These are phyloP conservation scores for Termitomyces eurrhizus DNA, from an alignment of 768 basidiomycete genomes.

Conservation along the genomic window DNA sequence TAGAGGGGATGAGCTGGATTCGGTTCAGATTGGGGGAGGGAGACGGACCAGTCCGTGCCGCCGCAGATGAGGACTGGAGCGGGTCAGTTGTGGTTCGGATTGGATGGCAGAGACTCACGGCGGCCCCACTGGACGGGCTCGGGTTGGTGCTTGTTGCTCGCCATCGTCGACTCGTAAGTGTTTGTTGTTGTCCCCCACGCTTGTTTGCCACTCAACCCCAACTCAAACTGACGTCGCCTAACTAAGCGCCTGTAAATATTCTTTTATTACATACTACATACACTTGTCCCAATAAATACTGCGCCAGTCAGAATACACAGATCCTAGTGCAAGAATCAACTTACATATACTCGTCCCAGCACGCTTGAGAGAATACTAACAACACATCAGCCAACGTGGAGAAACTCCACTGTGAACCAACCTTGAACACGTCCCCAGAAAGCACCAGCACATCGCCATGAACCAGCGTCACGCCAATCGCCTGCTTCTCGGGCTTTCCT, in stretches of 20 bases:
- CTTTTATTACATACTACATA: background rate
- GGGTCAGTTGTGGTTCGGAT: constrained; percentile 3
- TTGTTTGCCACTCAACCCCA: constrained; percentile 8
- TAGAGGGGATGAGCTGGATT: background rate
- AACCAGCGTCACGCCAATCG: constrained; percentile 32
- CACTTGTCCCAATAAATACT: constrained; percentile 15
- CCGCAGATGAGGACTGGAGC: constrained; percentile 77
- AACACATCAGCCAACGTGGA: constrained; percentile 2
- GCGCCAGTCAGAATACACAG: background rate
- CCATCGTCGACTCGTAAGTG: constrained; percentile 7
- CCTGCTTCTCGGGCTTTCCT: constrained; percentile 3
- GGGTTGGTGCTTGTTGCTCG: constrained; percentile 10
- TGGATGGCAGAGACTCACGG: constrained; percentile 3
- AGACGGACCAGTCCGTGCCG: constrained; percentile 80
- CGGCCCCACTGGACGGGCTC: constrained; percentile 12
- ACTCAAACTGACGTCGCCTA: constrained; percentile 8
- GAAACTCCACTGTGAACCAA: constrained; percentile 16
- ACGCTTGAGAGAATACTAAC: constrained; percentile 42
- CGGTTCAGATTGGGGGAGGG: background rate
- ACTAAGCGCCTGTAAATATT: background rate
- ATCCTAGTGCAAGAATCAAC: constrained; percentile 11
- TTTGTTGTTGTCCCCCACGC: constrained; percentile 12
- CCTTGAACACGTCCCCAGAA: constrained; percentile 39
- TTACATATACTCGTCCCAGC: constrained; percentile 41
- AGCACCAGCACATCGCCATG: constrained; percentile 42